Conservation (phyloP, 1,284 basidiomycete genomes). For the Leccinum pachyderme region DNA sequence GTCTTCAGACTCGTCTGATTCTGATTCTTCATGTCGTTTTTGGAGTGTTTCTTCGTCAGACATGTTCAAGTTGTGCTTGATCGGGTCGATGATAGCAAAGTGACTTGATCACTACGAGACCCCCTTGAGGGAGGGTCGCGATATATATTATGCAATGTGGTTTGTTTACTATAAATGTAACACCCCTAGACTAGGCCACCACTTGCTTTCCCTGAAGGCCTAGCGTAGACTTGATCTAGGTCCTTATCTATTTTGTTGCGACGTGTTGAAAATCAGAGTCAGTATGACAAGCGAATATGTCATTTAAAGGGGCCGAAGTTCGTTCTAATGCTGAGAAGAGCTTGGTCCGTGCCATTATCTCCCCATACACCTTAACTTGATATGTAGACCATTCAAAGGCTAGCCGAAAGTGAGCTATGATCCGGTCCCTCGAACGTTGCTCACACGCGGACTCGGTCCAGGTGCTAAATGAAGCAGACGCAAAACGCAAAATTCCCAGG, state of each 20-base stretch:
- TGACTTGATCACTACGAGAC: conserved; percentile 22
- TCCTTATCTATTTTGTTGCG: no score
- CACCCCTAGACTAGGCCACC: neutral
- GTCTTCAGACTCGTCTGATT: conserved; percentile 66
- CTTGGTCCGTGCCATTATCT: neutral
- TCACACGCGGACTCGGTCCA: neutral
- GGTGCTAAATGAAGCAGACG: neutral
- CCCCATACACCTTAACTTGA: neutral
- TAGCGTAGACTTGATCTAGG: no score
- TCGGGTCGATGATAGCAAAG: conserved; percentile 7
- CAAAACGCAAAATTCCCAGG: conserved; percentile 4
- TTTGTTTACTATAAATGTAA: neutral
- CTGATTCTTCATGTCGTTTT: conserved; percentile 63
- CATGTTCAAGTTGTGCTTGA: conserved; percentile 38
- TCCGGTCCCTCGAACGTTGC: neutral
- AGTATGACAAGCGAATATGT: neutral
- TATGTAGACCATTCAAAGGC: neutral
- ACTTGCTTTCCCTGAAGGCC: neutral
- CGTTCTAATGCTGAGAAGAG: neutral
- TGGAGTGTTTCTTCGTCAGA: conserved; percentile 62
- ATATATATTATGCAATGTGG: conserved; percentile 13
- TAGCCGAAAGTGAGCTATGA: neutral
- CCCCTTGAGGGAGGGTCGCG: conserved; percentile 2
- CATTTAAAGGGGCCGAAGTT: neutral
- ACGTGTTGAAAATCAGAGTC: neutral